These are phyloP conservation scores for Calendula officinalis DNA, from an alignment of 129 eudicot species.

Conservation along the genomic window DNA sequence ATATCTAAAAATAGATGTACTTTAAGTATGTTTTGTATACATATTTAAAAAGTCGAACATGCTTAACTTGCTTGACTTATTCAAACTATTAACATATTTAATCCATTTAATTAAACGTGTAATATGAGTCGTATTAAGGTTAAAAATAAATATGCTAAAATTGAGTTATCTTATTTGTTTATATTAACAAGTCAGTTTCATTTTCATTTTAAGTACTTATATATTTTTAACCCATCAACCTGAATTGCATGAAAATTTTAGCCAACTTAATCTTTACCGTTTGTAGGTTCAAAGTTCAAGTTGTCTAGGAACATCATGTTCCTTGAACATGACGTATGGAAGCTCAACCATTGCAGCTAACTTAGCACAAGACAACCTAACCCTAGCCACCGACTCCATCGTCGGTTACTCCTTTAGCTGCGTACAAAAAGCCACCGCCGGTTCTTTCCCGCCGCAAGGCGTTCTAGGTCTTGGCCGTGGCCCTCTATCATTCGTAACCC, in stretches of 20 bases:
- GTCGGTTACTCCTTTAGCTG: slow-evolving; percentile 73
- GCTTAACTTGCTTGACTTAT: no score
- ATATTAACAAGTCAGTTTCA: no score
- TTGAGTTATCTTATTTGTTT: no score
- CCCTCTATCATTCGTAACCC: slow-evolving; percentile 69
- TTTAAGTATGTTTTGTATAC: no score
- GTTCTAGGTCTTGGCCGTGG: slow-evolving; percentile 94
- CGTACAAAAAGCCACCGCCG: slow-evolving; percentile 47
- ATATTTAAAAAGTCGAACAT: no score
- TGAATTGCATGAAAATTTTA: slow-evolving; percentile 1
- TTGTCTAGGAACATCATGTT: slow-evolving; percentile 59
- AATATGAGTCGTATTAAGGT: no score
- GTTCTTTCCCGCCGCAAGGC: slow-evolving; percentile 83
- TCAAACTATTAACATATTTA: no score
- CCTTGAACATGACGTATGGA: slow-evolving; percentile 82
- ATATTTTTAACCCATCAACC: no score
- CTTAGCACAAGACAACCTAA: slow-evolving; percentile 69
- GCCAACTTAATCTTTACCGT: neutral
- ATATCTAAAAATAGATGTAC: no score
- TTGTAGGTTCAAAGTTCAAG: slow-evolving; percentile 59
- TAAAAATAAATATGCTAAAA: no score
- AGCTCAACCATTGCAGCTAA: slow-evolving; percentile 56
- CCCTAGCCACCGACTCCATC: slow-evolving; percentile 66
- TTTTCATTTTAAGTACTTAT: no score
- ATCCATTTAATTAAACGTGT: no score